Conservation (phyloP, 768 basidiomycete species). For the Trametes sanguinea region DNA sequence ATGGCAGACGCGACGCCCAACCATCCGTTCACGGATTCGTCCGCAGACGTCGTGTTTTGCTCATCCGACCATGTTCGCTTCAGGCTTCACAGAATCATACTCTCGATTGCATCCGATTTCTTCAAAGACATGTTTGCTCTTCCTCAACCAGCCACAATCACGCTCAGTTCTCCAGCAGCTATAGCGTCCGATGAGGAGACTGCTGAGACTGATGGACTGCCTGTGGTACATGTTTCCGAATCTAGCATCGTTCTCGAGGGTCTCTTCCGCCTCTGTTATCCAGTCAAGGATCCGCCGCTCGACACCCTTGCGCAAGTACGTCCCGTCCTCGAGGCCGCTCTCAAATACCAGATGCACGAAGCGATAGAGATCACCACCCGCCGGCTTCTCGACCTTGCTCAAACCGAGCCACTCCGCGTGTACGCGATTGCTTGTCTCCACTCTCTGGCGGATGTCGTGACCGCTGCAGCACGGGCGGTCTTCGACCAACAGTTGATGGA, state of each 20-base stretch:
- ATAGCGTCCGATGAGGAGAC: too few species aligned
- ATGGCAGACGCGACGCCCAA: too few species aligned
- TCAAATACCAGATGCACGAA: conserved; percentile 31
- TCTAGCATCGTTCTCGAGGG: not conserved
- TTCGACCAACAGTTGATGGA: not conserved
- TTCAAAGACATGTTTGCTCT: conserved; percentile 38
- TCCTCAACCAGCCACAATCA: conserved; percentile 26
- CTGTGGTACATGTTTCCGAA: not conserved
- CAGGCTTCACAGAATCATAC: conserved; percentile 34
- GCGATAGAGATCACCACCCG: conserved; percentile 13
- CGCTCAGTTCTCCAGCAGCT: not conserved
- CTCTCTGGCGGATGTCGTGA: conserved; percentile 34
- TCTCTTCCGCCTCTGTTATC: conserved; percentile 36
- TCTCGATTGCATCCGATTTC: conserved; percentile 37
- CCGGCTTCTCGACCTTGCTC: conserved; percentile 26
- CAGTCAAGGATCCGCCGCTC: conserved; percentile 31
- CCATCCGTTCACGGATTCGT: not conserved
- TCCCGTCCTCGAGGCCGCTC: conserved; percentile 27
- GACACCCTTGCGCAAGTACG: not conserved
- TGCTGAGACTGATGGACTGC: not conserved
- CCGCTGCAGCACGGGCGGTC: conserved; percentile 13
- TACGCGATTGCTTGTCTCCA: conserved; percentile 39
- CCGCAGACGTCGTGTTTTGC: not conserved
- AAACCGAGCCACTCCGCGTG: conserved; percentile 31
- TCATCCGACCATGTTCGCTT: conserved; percentile 2